A percentile compares a stretch with the other conserved stretches of the same genome.
Evolutionary conservation across 2,329 filamentous ascomycete genomes (phyloP).

Genomic region (Penicillium sp.): DNA sequence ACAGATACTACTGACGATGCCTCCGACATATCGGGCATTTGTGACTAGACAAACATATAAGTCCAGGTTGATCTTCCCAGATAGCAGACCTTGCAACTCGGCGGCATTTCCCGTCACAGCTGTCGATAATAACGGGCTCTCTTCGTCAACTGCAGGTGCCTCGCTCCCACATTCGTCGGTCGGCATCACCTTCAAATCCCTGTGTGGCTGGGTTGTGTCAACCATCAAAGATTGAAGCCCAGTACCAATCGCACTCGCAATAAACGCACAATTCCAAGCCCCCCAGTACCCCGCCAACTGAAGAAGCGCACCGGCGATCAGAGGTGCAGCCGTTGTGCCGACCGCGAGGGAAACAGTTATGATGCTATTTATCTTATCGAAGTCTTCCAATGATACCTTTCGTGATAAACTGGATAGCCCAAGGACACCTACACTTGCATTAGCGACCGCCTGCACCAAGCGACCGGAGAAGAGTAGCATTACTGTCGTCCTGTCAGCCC

Average conservation of each 20-base stretch:
- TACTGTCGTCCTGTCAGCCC: neutral
- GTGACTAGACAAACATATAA: conserved; percentile 3
- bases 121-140: neutral
- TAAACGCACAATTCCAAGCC: conserved; percentile 30
- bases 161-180: neutral
- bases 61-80: neutral
- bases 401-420: conserved; percentile 6
- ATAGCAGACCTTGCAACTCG: neutral
- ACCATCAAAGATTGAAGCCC: neutral
- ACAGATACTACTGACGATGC: conserved; percentile 46
- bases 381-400: neutral
- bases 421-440: neutral
- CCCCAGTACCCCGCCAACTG: conserved; percentile 29
- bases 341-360: conserved; percentile 19
- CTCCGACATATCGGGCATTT: conserved; percentile 42
- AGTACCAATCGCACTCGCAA: neutral
- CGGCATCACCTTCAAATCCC: neutral
- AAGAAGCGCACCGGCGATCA: conserved; percentile 28
- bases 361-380: neutral
- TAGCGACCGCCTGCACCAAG: neutral
- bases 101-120: neutral
- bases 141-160: neutral
- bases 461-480: conserved; percentile 4
- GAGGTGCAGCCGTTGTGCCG: conserved; percentile 29
- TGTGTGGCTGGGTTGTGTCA: neutral